Base-by-base conservation (phyloP, 345 rosid genomes). In the Lumnitzera racemosa region DNA sequence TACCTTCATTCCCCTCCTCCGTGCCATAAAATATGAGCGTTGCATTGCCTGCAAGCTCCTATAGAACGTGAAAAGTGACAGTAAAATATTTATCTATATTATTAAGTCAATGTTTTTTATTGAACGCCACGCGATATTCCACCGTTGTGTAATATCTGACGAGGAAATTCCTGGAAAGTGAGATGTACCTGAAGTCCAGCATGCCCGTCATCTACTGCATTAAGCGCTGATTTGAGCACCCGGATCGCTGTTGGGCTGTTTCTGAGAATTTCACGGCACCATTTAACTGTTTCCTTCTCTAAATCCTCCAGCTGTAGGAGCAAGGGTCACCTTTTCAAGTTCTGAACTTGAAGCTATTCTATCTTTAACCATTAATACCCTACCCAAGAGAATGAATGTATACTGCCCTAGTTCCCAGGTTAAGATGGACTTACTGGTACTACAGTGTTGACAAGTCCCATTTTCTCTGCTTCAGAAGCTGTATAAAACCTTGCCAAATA, bases 171-270 rank as follows among this genome's bases (percentile, higher is more conserved):
- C 8, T 29, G 47, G 61, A 46, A 14, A 51, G 24, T 16, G 2
- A 23, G 5, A 31, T 13, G 25, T 71, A 89, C 96, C 91, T 85
- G 96, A 61, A 89, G 91, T 67, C 96, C 94, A 1, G 98, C 91
- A 55, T 89, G 96, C 27, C 96, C 98, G 53, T 92, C 96, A 51
- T 89, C 98, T 0, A 81, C 96, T 24, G 98, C 96, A 78, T 87
- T 92, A 29, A 89, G 87, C 66, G 98, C 80, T 56, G 98, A 80
- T 71, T 92, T 92, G 29, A 89, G 91, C 51, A 92, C 87, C 55
- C 98, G 81, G 63, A 89, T 76, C 1, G 99, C 99, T 2, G 96
- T 89, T 15, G 99, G 97, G 66, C 97, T 94, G 61, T 94, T 92
- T 58, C 89, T 72, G 57, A 89, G 74, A 64, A 89, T 86, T 74